phyloP scores from a whole-genome alignment of 1,139 yeast genomes.

The Saccharomyces hybrid region DNA sequence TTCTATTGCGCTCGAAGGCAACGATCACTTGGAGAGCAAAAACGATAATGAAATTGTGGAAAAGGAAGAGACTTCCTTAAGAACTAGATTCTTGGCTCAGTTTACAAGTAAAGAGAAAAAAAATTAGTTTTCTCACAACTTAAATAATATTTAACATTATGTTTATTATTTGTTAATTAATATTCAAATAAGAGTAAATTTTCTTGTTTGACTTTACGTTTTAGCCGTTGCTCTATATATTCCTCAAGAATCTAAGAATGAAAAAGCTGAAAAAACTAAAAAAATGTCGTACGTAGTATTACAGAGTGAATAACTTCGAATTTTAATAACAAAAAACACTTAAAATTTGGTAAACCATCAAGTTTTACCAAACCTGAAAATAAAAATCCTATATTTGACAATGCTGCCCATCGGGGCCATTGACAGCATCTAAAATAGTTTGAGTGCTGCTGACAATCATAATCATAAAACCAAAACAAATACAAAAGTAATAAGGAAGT shows the following conservation, averaged over 20 bases:
- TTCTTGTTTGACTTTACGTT: not conserved
- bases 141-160: too few species aligned
- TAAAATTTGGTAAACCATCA: not conserved
- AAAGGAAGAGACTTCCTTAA: not conserved
- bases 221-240: not conserved
- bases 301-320: not conserved
- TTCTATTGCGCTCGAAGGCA: constrained; percentile 21
- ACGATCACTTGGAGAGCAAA: not conserved
- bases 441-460: constrained; percentile 74
- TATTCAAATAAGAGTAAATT: too few species aligned
- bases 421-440: constrained; percentile 53
- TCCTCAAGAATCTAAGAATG: not conserved
- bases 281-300: not conserved
- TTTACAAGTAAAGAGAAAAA: not conserved
- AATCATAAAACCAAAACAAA: constrained; percentile 63
- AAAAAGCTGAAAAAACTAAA: not conserved
- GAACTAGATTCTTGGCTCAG: not conserved
- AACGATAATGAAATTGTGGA: not conserved
- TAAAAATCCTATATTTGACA: constrained; percentile 29
- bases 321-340: not conserved
- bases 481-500: constrained; percentile 53
- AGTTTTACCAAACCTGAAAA: not conserved
- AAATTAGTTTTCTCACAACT: not conserved
- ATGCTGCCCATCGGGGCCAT: constrained; percentile 37
- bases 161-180: not conserved